Percentiles rank a stretch among this genome's conserved stretches.
Evolutionary conservation across 257 asterid species (phyloP).

Genomic region (Nicotiana obtusifolia): DNA sequence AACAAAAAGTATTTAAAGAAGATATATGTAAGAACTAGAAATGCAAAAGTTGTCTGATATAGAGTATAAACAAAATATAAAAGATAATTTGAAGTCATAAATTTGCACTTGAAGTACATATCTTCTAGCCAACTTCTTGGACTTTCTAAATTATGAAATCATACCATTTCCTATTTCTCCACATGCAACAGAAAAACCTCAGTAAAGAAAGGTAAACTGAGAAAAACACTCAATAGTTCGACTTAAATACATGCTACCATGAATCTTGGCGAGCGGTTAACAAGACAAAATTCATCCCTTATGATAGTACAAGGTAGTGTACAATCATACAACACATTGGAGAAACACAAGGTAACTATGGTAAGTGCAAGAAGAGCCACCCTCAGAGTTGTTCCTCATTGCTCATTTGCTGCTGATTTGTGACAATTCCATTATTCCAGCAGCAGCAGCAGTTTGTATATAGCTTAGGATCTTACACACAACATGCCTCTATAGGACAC

Average conservation of each 20-base stretch:
- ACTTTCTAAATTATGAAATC: background rate
- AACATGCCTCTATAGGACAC: background rate
- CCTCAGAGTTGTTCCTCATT: background rate
- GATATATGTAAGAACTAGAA: background rate
- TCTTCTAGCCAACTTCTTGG: background rate
- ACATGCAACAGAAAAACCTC: background rate
- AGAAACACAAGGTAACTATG: background rate
- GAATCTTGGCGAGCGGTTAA: background rate
- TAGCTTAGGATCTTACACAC: background rate
- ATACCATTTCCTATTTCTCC: background rate
- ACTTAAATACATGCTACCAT: background rate
- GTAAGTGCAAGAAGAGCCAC: background rate
- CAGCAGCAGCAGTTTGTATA: background rate
- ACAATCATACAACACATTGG: background rate
- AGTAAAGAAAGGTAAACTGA: background rate
- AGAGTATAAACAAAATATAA: background rate
- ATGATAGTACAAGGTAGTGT: conserved; percentile 3
- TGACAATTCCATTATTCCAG: background rate
- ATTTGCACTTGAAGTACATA: background rate
- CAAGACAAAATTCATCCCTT: background rate
- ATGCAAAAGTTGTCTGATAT: background rate
- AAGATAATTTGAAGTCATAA: background rate
- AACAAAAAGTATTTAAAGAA: background rate
- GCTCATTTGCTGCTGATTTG: background rate
- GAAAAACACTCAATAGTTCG: background rate